These are phyloP conservation scores for Coemansia sp. DNA, from an alignment of 192 early-diverging fungal genomes.

Conservation along the genomic window DNA sequence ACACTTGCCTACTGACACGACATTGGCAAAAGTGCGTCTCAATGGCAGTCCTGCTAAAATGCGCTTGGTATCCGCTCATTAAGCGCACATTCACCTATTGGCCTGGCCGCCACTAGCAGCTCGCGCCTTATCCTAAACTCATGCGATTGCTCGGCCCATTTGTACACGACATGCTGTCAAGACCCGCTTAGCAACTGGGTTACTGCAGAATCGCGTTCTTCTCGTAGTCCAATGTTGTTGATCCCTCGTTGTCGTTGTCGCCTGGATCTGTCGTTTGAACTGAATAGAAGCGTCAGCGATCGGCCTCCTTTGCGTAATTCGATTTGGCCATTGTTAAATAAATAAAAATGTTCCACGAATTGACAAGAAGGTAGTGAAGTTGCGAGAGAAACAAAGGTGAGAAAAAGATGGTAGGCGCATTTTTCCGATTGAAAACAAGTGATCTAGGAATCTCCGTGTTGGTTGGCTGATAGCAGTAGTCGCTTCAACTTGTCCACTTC, in stretches of 20 bases:
- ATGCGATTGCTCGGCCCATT: constrained; percentile 32
- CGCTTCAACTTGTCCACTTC: too few relatives aligned
- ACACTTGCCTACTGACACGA: neutral
- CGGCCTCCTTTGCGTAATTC: constrained; percentile 7
- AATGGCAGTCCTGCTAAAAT: constrained; percentile 30
- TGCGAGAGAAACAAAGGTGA: too few relatives aligned
- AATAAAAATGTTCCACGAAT: neutral
- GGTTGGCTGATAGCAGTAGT: too few relatives aligned
- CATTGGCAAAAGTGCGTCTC: constrained; percentile 30
- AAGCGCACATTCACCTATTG: constrained; percentile 35
- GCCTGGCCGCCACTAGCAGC: neutral
- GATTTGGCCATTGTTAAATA: constrained; percentile 2
- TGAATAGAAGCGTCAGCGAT: neutral
- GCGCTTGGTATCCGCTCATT: constrained; percentile 35
- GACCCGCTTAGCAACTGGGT: constrained; percentile 24
- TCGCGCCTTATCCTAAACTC: constrained; percentile 9
- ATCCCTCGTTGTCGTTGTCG: neutral
- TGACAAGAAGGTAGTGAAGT: too few relatives aligned
- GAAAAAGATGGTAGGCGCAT: too few relatives aligned
- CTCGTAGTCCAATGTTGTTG: constrained; percentile 1
- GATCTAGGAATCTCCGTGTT: too few relatives aligned
- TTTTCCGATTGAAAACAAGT: too few relatives aligned
- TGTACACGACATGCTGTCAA: constrained; percentile 36
- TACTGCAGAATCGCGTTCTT: constrained; percentile 11
- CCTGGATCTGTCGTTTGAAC: constrained; percentile 6